phyloP scores from a whole-genome alignment of 768 basidiomycete species.

The Lepiota venenata region DNA sequence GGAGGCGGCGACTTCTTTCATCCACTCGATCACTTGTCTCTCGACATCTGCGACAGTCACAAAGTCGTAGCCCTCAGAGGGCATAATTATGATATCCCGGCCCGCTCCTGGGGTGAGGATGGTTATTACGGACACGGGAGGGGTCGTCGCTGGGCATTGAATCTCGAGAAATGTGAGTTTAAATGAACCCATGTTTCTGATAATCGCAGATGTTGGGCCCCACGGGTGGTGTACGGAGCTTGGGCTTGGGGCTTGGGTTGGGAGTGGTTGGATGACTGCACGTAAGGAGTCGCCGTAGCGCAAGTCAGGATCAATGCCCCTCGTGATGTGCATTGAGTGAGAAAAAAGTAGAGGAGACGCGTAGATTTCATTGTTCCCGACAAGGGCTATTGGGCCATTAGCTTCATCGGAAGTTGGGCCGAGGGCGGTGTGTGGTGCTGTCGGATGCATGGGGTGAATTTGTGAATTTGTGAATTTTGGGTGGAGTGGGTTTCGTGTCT shows the following conservation, averaged over 20 bases:
- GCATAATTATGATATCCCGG: constrained; percentile 1
- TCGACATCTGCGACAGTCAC: background rate
- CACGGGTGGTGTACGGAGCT: background rate
- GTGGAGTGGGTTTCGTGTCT: too few relatives aligned
- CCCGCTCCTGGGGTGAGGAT: background rate
- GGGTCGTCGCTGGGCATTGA: background rate
- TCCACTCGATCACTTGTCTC: constrained; percentile 3
- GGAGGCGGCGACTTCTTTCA: background rate
- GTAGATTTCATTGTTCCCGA: background rate
- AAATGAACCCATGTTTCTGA: background rate
- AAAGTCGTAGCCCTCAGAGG: background rate
- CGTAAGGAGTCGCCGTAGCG: background rate
- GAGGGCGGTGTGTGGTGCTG: too few relatives aligned
- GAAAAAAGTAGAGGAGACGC: background rate
- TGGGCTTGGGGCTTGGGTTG: background rate
- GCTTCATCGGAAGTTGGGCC: too few relatives aligned
- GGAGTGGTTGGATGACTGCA: background rate
- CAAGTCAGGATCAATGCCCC: background rate
- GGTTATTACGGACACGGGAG: background rate
- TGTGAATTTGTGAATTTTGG: too few relatives aligned
- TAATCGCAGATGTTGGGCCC: background rate
- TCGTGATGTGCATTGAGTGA: background rate
- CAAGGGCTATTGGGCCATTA: too few relatives aligned
- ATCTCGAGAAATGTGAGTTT: background rate
- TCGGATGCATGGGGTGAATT: too few relatives aligned